Evolutionary conservation across 2,329 filamentous ascomycete genomes (phyloP).

Genomic region (Penicillium paneum): DNA sequence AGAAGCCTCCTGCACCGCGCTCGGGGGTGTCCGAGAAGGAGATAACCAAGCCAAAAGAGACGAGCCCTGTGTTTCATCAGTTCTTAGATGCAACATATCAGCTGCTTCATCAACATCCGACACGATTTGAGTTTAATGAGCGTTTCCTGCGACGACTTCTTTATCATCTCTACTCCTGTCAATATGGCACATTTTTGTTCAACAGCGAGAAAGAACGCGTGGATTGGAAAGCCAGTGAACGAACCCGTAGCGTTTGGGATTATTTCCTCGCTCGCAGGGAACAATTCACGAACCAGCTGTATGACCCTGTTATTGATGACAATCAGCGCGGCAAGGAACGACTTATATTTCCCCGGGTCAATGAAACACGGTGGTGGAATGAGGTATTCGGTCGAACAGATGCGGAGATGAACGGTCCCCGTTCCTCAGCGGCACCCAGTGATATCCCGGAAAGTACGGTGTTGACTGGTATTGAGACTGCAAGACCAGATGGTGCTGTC

Average conservation of each 20-base stretch:
- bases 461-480: slow-evolving; percentile 58
- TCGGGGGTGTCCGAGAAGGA: slow-evolving; percentile 55
- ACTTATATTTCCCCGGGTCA: slow-evolving; percentile 73
- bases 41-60: slow-evolving; percentile 76
- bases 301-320: slow-evolving; percentile 72
- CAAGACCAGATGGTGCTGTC: slow-evolving; percentile 43
- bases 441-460: slow-evolving; percentile 46
- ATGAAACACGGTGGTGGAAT: slow-evolving; percentile 89
- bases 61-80: slow-evolving; percentile 95
- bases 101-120: slow-evolving; percentile 77
- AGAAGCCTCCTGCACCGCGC: slow-evolving; percentile 36
- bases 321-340: slow-evolving; percentile 74
- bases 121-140: slow-evolving; percentile 93
- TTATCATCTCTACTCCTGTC: slow-evolving; percentile 92
- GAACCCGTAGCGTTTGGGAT: slow-evolving; percentile 87
- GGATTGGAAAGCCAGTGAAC: slow-evolving; percentile 64
- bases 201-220: slow-evolving; percentile 88
- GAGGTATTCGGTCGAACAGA: slow-evolving; percentile 82
- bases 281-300: slow-evolving; percentile 80
- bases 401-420: slow-evolving; percentile 82
- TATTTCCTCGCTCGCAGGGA: slow-evolving; percentile 80
- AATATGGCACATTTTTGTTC: slow-evolving; percentile 94
- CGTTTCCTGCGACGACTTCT: slow-evolving; percentile 83
- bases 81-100: slow-evolving; percentile 95
- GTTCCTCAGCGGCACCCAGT: slow-evolving; percentile 48